Percentiles rank a stretch among this genome's conserved stretches.
These are phyloP conservation scores for Akebia trifoliata DNA, from an alignment of 164 flowering plant species.

Conservation along the genomic window DNA sequence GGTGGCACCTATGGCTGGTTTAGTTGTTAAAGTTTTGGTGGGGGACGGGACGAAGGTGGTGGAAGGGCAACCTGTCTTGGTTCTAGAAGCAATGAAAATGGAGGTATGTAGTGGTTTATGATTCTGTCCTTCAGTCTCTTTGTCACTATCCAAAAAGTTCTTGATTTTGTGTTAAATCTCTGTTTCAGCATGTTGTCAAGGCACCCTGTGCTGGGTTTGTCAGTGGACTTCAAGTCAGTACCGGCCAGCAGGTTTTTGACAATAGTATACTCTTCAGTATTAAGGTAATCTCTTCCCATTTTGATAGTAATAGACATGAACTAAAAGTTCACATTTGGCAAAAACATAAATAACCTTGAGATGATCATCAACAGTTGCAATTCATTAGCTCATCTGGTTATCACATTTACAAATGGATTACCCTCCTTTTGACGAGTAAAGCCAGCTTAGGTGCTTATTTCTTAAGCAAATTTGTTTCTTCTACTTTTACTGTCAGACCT, in stretches of 20 bases:
- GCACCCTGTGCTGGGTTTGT: slow-evolving; percentile 69
- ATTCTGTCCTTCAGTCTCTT: slow-evolving; percentile 9
- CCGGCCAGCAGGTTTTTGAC: slow-evolving; percentile 86
- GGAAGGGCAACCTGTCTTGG: slow-evolving; percentile 73
- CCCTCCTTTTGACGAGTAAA: no score
- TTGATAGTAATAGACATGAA: no score
- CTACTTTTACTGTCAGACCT: no score
- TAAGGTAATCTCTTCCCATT: slow-evolving; percentile 48
- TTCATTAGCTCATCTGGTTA: no score
- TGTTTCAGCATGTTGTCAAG: slow-evolving; percentile 77
- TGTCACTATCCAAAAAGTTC: not conserved
- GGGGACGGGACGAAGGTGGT: slow-evolving; percentile 57
- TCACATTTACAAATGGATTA: no score
- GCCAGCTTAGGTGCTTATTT: no score
- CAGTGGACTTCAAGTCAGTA: slow-evolving; percentile 51
- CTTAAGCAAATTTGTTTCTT: no score
- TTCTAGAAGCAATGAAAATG: slow-evolving; percentile 99
- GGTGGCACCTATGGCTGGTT: slow-evolving; percentile 94
- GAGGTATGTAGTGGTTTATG: slow-evolving; percentile 54
- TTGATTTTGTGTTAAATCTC: slow-evolving; percentile 4
- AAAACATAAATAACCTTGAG: no score
- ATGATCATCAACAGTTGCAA: no score
- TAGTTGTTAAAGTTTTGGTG: slow-evolving; percentile 82
- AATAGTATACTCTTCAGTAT: slow-evolving; percentile 57
- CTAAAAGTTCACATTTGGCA: no score